These are phyloP conservation scores for Microsporum canis DNA, from an alignment of 2,329 filamentous ascomycete species.

Conservation along the genomic window DNA sequence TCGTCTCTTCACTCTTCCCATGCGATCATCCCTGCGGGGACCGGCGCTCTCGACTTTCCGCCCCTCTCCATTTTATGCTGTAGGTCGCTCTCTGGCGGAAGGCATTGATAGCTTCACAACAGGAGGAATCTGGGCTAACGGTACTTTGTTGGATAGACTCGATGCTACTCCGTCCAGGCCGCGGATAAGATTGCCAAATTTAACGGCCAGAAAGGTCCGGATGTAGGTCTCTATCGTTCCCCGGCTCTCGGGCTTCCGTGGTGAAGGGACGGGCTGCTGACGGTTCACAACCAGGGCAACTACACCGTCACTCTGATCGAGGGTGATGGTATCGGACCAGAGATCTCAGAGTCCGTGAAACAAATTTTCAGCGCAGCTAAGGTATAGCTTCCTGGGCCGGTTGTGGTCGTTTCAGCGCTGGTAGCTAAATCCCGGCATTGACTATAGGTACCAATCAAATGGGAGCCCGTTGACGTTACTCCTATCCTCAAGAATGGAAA, in stretches of 20 bases:
- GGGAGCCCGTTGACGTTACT: conserved; percentile 95
- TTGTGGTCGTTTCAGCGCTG: neutral
- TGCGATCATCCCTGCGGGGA: conserved; percentile 67
- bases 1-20: conserved; percentile 64
- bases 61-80: conserved; percentile 45
- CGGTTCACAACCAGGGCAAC: conserved; percentile 55
- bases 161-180: conserved; percentile 48
- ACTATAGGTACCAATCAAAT: conserved; percentile 71
- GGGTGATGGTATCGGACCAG: conserved; percentile 96
- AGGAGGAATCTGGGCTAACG: conserved; percentile 12
- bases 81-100: conserved; percentile 30
- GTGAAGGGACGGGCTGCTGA: neutral
- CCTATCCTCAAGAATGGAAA: conserved; percentile 88
- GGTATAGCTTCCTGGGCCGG: conserved; percentile 39
- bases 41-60: conserved; percentile 40
- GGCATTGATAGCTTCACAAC: neutral
- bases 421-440: neutral
- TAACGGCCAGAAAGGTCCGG: conserved; percentile 74
- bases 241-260: neutral
- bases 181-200: conserved; percentile 79
- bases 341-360: conserved; percentile 97
- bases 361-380: conserved; percentile 95
- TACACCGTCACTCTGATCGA: conserved; percentile 96
- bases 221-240: conserved; percentile 50
- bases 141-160: conserved; percentile 34